Base-by-base conservation (phyloP, 2,329 filamentous ascomycete species). In the Gaeumannomyces sp. region DNA sequence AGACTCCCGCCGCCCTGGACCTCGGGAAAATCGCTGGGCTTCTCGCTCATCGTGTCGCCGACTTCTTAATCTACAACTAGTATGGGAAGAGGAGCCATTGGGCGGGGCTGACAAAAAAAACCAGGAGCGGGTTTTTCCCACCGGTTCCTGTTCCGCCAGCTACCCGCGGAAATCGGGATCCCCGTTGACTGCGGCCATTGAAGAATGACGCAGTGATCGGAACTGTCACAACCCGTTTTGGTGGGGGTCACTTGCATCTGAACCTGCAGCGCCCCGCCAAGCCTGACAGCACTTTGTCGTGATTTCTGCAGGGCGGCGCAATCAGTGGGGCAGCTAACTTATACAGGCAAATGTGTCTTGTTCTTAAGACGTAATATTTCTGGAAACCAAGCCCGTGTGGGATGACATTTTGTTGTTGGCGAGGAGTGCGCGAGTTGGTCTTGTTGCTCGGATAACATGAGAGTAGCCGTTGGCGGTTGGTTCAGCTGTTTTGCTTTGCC, bases 1-100 rank as follows among this genome's bases (percentile, higher is more conserved):
- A 99, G 80, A 67, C 94, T 98, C 66, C 93, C 95, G 63, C 94
- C 94, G 65, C 92, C 91, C 77, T 97, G 89, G 33, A 98, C 86
- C 68, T 89, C 82, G 65, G 93, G 92, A 73, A 91, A 97, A 62
- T 84, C 61, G 27, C 27, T 75, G 62, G 75, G 76, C 33, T 64
- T 19, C 25, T 38, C 38, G 19, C 53, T 29, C 29, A 35, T 35
- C 59, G 35, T 60, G 8, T 38, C 28, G 60, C 35, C 33, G 60
- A 53, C 22, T 35, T 60, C 29, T 53, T 22, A 14, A 19, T 38
- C 45, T 53, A 53, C 7, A 4, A 29, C 22, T 53, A 7, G 22
- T 45, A 7, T 22, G 16, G 6, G 45, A n/a, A n/a, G 45, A 53
- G 22, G 45, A 53, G 45, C 19, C 45, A 53, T 53, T 50, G 45